Conservation (phyloP, 805 yeast genomes). For the Kurtzmaniella fragi region DNA sequence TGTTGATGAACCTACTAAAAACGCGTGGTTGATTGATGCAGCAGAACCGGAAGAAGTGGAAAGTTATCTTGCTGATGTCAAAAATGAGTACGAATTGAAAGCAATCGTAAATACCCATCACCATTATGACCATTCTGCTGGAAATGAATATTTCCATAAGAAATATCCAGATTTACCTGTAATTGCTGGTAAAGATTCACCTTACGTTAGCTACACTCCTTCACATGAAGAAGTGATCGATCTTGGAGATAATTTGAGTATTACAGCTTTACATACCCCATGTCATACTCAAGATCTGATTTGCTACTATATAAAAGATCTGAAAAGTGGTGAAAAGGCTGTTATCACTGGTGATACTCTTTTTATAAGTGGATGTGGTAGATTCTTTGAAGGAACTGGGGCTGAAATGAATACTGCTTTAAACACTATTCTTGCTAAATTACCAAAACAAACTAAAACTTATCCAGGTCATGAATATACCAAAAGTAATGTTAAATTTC, state of each 20-base stretch:
- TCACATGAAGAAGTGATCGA: slow-evolving; percentile 53
- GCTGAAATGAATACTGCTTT: slow-evolving; percentile 73
- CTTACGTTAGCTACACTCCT: slow-evolving; percentile 68
- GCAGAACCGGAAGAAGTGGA: slow-evolving; percentile 71
- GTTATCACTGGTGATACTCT: slow-evolving; percentile 96
- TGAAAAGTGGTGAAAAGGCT: slow-evolving; percentile 56
- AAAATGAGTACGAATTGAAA: slow-evolving; percentile 45
- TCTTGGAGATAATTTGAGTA: slow-evolving; percentile 59
- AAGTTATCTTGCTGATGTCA: slow-evolving; percentile 41
- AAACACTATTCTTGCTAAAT: slow-evolving; percentile 48
- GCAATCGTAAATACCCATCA: slow-evolving; percentile 95
- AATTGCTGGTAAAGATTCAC: slow-evolving; percentile 82
- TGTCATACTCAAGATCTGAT: slow-evolving; percentile 97
- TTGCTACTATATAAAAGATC: slow-evolving; percentile 74
- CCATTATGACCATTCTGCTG: slow-evolving; percentile 93
- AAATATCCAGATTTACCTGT: slow-evolving; percentile 49
- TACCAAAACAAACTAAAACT: slow-evolving; percentile 69
- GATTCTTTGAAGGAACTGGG: slow-evolving; percentile 91
- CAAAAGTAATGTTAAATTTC: slow-evolving; percentile 70
- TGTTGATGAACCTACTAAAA: slow-evolving; percentile 57
- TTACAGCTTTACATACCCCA: slow-evolving; percentile 89
- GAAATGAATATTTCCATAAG: slow-evolving; percentile 50
- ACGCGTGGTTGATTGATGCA: slow-evolving; percentile 87
- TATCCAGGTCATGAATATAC: slow-evolving; percentile 98
- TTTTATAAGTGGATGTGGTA: slow-evolving; percentile 92